Base-by-base conservation (phyloP, 768 basidiomycete genomes). In the Amanita muscaria region DNA sequence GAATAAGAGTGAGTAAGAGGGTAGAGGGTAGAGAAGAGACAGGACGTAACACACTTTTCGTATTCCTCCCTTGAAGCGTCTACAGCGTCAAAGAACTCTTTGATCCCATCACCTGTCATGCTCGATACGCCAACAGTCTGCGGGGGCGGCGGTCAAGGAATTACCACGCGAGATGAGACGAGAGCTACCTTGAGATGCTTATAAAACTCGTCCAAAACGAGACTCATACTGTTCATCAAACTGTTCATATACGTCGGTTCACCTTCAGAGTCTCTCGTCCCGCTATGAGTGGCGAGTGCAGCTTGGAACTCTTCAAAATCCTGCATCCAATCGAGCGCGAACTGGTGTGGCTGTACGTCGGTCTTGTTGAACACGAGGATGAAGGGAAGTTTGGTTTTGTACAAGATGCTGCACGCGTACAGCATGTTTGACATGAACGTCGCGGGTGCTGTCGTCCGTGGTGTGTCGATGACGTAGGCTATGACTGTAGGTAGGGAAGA, bases 361-460 rank as follows among this genome's bases (percentile, higher is more conserved):
- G 81, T 98, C 68, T 99, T 99, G 69, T 99, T 99, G 71, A 99
- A 99, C 24, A 97, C 93, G 22, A 98, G 74, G 51, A 99, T 83
- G 63, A 99, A 98, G 1, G 96, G 96, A 1, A 98, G 71, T 51
- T 92, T 90, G 5, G 93, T 98, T 66, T 99, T 99, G 70, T 99
- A 99, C 12, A 99, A 68, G 52, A 99, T 98, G 50, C 91, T 91
- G 73, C 96, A 99, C 1, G 96, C 96, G 57, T 98, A 99, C 33
- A 99, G 74, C 96, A 99, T 99, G 64, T 99, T 99, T 15, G 84
- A 88, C 96, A 98, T 99, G 64, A 99, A 99, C 3, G 96, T 99
- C 12, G 94, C 91, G 0, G 96, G 96, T 0, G 89, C 81, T 0
- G 85, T 84, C 15, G 90, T 91, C 50, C 96, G 74, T 16, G 96